Conservation (phyloP, 768 basidiomycete species). For the Sistotremastrum suecicum region DNA sequence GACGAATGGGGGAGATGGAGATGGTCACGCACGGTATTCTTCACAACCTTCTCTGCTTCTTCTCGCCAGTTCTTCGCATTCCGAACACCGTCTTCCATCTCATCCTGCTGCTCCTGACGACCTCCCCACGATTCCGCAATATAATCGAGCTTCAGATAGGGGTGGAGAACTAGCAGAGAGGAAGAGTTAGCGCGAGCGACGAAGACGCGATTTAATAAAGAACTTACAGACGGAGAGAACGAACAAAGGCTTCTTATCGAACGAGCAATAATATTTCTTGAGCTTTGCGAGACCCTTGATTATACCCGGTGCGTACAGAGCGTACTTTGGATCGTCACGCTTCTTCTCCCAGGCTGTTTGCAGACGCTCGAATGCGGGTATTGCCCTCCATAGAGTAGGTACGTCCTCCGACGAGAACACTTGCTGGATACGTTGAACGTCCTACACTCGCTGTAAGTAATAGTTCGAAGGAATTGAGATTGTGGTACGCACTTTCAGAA, state of each 20-base stretch:
- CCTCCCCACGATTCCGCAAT: too few relatives aligned
- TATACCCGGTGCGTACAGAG: slow-evolving; percentile 11
- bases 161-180: too few relatives aligned
- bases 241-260: slow-evolving; percentile 9
- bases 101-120: too few relatives aligned
- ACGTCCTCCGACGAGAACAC: slow-evolving; percentile 13
- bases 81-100: too few relatives aligned
- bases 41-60: too few relatives aligned
- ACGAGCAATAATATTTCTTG: slow-evolving; percentile 10
- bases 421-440: slow-evolving; percentile 15
- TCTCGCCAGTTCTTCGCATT: too few relatives aligned
- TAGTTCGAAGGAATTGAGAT: slow-evolving; percentile 1
- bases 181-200: too few relatives aligned
- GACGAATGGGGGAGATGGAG: too few relatives aligned
- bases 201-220: too few relatives aligned
- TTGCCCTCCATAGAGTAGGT: slow-evolving; percentile 14
- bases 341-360: slow-evolving; percentile 17
- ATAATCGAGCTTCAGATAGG: too few relatives aligned
- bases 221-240: too few relatives aligned
- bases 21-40: too few relatives aligned
- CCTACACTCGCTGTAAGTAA: slow-evolving; percentile 9
- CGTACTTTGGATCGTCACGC: slow-evolving; percentile 1
- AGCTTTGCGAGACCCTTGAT: slow-evolving; percentile 13
- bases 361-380: slow-evolving; percentile 17
- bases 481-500: slow-evolving; percentile 11